phyloP scores from a whole-genome alignment of 768 basidiomycete species.

The Leccinellum rugosiceps region DNA sequence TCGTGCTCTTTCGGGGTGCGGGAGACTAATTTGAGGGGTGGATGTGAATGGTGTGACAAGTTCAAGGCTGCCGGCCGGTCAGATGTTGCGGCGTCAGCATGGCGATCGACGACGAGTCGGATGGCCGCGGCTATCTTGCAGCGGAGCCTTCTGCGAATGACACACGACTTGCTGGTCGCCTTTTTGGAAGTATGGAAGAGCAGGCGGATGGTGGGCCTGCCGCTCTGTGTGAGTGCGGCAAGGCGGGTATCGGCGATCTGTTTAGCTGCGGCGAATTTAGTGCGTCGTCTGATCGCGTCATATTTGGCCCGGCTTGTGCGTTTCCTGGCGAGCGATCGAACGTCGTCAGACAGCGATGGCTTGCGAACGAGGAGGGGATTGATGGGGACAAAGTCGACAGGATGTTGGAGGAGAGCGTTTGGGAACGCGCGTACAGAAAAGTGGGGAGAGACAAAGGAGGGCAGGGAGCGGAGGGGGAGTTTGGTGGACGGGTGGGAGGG shows the following conservation, averaged over 20 bases:
- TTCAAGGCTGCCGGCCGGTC: not conserved
- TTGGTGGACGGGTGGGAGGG: conserved; percentile 18
- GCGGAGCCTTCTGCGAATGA: conserved; percentile 19
- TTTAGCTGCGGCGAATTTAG: not conserved
- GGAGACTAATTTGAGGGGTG: conserved; percentile 3
- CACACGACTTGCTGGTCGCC: conserved; percentile 21
- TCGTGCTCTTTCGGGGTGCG: not conserved
- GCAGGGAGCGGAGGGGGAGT: conserved; percentile 12
- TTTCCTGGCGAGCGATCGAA: not conserved
- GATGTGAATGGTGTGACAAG: not conserved
- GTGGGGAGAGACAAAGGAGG: conserved; percentile 15
- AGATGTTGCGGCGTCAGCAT: conserved; percentile 8
- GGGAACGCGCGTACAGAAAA: conserved; percentile 6
- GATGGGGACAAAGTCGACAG: conserved; percentile 7
- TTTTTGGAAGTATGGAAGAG: conserved; percentile 25
- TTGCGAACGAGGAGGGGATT: conserved; percentile 16
- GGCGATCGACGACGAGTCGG: conserved; percentile 16
- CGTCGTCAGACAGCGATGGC: not conserved
- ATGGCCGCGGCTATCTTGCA: conserved; percentile 20
- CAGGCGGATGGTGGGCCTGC: conserved; percentile 12
- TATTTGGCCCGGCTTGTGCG: not conserved
- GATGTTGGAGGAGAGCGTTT: not conserved
- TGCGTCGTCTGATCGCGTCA: not conserved
- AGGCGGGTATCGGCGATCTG: conserved; percentile 5
- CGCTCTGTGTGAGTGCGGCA: conserved; percentile 6